phyloP scores from a whole-genome alignment of 768 basidiomycete genomes.

The Russula foetens region DNA sequence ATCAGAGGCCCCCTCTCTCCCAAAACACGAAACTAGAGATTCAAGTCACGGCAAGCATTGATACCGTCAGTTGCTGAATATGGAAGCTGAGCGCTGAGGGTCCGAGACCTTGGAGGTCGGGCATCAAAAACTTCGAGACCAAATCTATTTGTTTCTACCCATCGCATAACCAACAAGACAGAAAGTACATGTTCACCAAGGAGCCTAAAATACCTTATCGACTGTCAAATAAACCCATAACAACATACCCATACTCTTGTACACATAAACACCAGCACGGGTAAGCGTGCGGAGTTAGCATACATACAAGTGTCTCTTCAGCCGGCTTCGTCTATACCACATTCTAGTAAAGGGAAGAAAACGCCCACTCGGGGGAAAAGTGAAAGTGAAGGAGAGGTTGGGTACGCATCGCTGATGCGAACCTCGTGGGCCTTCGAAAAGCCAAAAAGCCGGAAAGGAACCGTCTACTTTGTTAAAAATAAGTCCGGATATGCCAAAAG shows the following conservation, averaged over 20 bases:
- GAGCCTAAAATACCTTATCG: neutral
- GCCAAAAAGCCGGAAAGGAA: neutral
- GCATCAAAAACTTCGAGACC: neutral
- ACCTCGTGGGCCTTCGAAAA: neutral
- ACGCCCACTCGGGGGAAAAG: neutral
- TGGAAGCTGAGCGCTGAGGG: neutral
- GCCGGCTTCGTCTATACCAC: neutral
- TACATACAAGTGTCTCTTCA: slow-evolving; percentile 1
- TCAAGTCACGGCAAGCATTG: too few species aligned
- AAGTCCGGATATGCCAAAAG: neutral
- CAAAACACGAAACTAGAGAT: neutral
- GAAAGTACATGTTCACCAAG: neutral
- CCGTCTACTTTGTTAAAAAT: neutral
- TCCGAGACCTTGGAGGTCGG: neutral
- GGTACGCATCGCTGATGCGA: neutral
- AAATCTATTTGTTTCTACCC: neutral
- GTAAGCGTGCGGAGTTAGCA: neutral
- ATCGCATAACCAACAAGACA: neutral
- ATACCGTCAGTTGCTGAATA: too few species aligned
- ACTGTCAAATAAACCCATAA: neutral
- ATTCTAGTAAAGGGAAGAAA: neutral
- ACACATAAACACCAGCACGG: neutral
- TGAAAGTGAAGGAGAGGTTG: neutral
- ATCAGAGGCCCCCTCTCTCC: too few species aligned
- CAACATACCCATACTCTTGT: neutral